Conservation (phyloP, 352 stramenopile genomes). For the Globisporangium spiculum region DNA sequence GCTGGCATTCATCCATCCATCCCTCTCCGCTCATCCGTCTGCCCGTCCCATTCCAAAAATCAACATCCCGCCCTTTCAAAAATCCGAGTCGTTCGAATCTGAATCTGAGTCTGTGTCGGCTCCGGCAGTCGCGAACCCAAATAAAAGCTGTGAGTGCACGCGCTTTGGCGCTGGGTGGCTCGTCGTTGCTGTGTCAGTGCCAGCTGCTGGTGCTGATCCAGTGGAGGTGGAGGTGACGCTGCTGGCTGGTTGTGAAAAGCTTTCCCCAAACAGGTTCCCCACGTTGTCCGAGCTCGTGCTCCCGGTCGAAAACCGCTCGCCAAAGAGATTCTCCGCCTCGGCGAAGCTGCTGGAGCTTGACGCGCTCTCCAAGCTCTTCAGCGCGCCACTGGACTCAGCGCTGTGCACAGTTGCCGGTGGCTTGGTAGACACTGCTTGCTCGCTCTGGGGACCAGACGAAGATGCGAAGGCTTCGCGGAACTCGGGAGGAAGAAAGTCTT, state of each 20-base stretch:
- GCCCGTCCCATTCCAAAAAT: neutral
- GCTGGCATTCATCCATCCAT: neutral
- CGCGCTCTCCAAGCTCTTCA: neutral
- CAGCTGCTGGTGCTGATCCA: neutral
- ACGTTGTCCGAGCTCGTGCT: slow-evolving; percentile 34
- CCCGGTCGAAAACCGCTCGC: slow-evolving; percentile 16
- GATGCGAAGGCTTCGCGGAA: slow-evolving; percentile 16
- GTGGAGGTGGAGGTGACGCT: neutral
- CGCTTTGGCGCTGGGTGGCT: neutral
- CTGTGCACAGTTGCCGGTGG: neutral
- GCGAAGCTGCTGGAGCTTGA: neutral
- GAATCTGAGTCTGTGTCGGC: slow-evolving; percentile 45
- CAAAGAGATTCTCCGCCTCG: slow-evolving; percentile 22
- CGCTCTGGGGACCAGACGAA: neutral
- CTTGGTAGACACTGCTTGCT: neutral
- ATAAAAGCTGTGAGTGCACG: slow-evolving; percentile 40
- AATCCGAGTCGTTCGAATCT: slow-evolving; percentile 52
- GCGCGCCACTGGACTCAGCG: neutral
- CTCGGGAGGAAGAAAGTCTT: slow-evolving; percentile 6
- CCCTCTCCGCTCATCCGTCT: neutral
- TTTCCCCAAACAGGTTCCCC: slow-evolving; percentile 56
- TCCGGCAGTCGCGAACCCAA: slow-evolving; percentile 50
- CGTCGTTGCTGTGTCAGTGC: neutral
- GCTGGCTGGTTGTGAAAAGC: slow-evolving; percentile 6
- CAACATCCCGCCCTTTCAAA: slow-evolving; percentile 10